Evolutionary conservation across 192 early-diverging fungal genomes (phyloP).

Genomic region (Linnemannia exigua): DNA sequence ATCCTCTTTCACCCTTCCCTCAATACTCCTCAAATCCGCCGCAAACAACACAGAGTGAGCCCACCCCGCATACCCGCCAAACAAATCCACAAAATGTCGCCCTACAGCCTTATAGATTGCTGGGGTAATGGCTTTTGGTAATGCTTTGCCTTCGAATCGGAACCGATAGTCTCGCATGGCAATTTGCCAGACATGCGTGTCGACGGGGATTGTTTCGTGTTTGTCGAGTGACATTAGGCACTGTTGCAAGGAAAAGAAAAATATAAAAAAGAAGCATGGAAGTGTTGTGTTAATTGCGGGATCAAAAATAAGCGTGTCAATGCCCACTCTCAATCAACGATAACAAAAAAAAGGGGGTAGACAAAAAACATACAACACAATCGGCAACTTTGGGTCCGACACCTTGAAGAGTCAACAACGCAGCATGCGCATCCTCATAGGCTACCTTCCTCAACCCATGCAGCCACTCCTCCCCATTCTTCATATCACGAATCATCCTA

Average conservation of each 20-base stretch:
- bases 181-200: conserved; percentile 98
- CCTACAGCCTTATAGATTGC: conserved; percentile 79
- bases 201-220: conserved; percentile 83
- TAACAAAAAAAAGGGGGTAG: not conserved
- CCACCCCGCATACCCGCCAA: conserved; percentile 89
- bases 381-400: conserved; percentile 98
- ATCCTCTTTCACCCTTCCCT: conserved; percentile 44
- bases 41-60: conserved; percentile 74
- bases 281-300: not conserved
- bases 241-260: no score
- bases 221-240: conserved; percentile 95
- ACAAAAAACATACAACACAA: conserved; percentile 76
- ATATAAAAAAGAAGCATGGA: not conserved
- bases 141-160: conserved; percentile 49
- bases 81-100: conserved; percentile 78
- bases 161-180: conserved; percentile 85
- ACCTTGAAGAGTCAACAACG: conserved; percentile 81
- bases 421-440: conserved; percentile 71
- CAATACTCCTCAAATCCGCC: conserved; percentile 61
- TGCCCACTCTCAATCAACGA: not conserved
- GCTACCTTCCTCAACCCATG: conserved; percentile 64
- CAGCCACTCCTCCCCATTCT: conserved; percentile 73
- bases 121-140: conserved; percentile 75
- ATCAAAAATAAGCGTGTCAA: not conserved
- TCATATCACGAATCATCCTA: conserved; percentile 57